Percentiles rank a stretch among this genome's conserved stretches.
Evolutionary conservation across 495 filamentous ascomycete genomes (phyloP).

Genomic region (Neurospora africana): DNA sequence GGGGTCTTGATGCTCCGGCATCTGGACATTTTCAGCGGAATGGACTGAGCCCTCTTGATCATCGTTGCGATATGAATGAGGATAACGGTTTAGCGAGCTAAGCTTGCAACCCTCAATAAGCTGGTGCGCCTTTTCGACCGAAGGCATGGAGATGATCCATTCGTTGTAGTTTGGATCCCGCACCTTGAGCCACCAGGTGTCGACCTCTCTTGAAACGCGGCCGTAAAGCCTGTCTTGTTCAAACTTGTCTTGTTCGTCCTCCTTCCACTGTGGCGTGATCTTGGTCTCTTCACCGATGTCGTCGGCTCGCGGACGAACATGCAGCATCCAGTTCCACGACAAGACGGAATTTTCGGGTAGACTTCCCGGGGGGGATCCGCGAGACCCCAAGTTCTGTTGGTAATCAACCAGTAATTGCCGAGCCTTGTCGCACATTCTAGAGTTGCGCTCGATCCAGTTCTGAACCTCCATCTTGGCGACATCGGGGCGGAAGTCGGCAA

Average conservation of each 20-base stretch:
- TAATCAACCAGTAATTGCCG: slow-evolving; percentile 29
- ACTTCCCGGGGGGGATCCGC: slow-evolving; percentile 22
- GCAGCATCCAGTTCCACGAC: slow-evolving; percentile 33
- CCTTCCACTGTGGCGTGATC: slow-evolving; percentile 30
- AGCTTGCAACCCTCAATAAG: slow-evolving; percentile 39
- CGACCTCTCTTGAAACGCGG: slow-evolving; percentile 45
- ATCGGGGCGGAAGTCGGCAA: slow-evolving; percentile 35
- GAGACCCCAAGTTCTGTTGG: slow-evolving; percentile 17
- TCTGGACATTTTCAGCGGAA: slow-evolving; percentile 22
- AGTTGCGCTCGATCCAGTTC: slow-evolving; percentile 46
- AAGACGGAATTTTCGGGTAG: slow-evolving; percentile 26
- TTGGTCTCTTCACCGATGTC: slow-evolving; percentile 20
- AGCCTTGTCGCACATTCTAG: slow-evolving; percentile 32
- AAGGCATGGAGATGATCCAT: slow-evolving; percentile 42
- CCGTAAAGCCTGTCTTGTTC: slow-evolving; percentile 42
- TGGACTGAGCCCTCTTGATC: slow-evolving; percentile 55
- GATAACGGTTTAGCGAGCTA: slow-evolving; percentile 37
- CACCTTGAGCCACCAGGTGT: slow-evolving; percentile 45
- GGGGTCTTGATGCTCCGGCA: slow-evolving; percentile 34
- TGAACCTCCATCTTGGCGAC: slow-evolving; percentile 31
- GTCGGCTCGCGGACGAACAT: slow-evolving; percentile 21
- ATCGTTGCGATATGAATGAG: slow-evolving; percentile 39
- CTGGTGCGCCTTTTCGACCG: slow-evolving; percentile 38
- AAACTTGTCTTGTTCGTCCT: slow-evolving; percentile 36
- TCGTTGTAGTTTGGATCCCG: slow-evolving; percentile 43